Evolutionary conservation across 495 filamentous ascomycete species (phyloP), one percentile per base, ranked within the genome.

Genomic region (Thermochaetoides thermophila): DNA sequence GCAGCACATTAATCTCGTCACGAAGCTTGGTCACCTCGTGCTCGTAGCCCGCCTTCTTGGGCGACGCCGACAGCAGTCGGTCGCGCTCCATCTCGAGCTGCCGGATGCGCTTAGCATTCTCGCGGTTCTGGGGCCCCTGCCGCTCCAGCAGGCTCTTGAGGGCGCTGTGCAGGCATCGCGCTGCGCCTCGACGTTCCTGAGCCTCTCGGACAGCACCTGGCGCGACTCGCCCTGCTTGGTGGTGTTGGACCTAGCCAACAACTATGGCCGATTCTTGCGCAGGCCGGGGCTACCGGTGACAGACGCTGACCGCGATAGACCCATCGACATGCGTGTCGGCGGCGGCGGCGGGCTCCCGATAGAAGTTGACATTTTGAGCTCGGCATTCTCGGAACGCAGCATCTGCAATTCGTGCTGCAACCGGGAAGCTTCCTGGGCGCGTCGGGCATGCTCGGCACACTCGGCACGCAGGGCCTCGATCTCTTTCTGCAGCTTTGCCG

Each of bases 131-230:
- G 45, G 75, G 71, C 32, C 79, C 73, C 34, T 95, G 84, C 29
- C 89, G 74, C 27, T 84, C 74, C n/a, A 95, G 68, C n/a, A 97
- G 61, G 39, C 71, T 82, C 53, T 74, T 80, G 35, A 97, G 60
- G 14, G 89, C 81, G 23, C 70, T 65, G 59, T 96, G 89, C 10
- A 97, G 63, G 85, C 84, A 56, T 97, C 89, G 15, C 89, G 78
- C 57, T 97, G 89, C 24, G 76, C 71, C 57, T 97, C 91, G 24
- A 92, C 74, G 42, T 95, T 85, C 51, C 89, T 89, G 10, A 95
- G 63, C 23, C 82, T 73, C 20, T 97, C 89, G 9, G 76, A 71
- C 17, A 83, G 53, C n/a, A 71, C 69, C 27, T 84, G 80, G 29
- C 69, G 64, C 4, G 69, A 71, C 43, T 85, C 80, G n/a, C n/a